Conservation (phyloP, 371 early-diverging fungal species). For the Saksenaea vasiformis region DNA sequence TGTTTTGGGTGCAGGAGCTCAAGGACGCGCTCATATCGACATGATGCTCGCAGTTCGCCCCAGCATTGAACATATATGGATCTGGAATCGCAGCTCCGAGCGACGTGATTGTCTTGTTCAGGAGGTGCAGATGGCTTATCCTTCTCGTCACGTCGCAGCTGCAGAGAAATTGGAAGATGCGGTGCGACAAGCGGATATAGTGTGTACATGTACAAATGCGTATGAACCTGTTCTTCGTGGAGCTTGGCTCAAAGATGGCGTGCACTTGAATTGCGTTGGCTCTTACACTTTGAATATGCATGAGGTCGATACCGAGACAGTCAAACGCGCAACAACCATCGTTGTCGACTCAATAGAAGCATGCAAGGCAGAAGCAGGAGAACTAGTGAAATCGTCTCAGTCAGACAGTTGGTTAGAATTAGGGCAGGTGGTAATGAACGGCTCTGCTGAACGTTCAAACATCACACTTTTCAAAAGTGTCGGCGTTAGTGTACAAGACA, state of each 20-base stretch:
- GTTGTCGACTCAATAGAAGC: conserved; percentile 57
- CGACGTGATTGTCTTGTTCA: conserved; percentile 39
- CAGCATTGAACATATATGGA: conserved; percentile 37
- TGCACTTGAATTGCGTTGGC: conserved; percentile 64
- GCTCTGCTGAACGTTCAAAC: conserved; percentile 18
- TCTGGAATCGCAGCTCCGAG: conserved; percentile 57
- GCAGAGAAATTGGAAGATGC: conserved; percentile 37
- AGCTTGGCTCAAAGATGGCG: conserved; percentile 50
- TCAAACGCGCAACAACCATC: conserved; percentile 38
- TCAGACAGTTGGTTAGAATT: conserved; percentile 47
- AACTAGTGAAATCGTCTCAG: conserved; percentile 50
- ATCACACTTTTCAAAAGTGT: conserved; percentile 67
- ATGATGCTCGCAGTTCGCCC: conserved; percentile 54
- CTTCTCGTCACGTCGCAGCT: conserved; percentile 25
- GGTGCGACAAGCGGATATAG: conserved; percentile 53
- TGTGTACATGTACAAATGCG: conserved; percentile 65
- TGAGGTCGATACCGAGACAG: conserved; percentile 55
- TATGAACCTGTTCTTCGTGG: conserved; percentile 52
- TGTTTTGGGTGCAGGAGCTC: conserved; percentile 66
- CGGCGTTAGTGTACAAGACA: conserved; percentile 66
- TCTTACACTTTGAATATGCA: conserved; percentile 64
- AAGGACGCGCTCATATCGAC: conserved; percentile 59
- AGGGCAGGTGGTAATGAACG: conserved; percentile 36
- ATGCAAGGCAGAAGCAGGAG: conserved; percentile 60
- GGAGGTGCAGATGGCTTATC: conserved; percentile 35